Evolutionary conservation across 1,284 basidiomycete genomes (phyloP).

Genomic region (Cutaneotrichosporon mucoides): DNA sequence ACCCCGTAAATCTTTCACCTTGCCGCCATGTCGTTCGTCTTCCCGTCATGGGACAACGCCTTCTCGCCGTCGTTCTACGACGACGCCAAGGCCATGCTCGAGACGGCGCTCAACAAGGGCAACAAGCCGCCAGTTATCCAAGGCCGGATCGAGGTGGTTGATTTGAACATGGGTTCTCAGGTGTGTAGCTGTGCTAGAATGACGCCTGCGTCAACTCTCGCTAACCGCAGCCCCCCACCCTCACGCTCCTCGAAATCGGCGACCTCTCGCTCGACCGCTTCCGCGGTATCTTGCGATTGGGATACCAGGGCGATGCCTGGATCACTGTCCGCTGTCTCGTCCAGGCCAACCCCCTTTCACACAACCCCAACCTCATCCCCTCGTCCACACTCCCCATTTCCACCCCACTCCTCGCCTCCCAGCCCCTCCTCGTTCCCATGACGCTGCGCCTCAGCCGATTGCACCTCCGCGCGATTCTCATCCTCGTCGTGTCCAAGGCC

Average conservation of each 20-base stretch:
- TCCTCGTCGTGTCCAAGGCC: constrained; percentile 91
- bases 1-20: too few relatives aligned
- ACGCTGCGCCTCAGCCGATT: constrained; percentile 92
- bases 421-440: constrained; percentile 96
- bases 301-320: constrained; percentile 93
- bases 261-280: constrained; percentile 95
- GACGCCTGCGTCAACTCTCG: too few relatives aligned
- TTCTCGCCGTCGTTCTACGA: constrained; percentile 94
- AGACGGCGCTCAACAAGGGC: constrained; percentile 92
- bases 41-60: constrained; percentile 79
- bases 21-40: constrained; percentile 99
- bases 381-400: constrained; percentile 66
- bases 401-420: constrained; percentile 79
- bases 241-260: constrained; percentile 96
- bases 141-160: constrained; percentile 94
- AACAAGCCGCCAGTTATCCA: constrained; percentile 97
- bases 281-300: constrained; percentile 92
- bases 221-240: constrained; percentile 90
- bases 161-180: constrained; percentile 96
- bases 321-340: constrained; percentile 95
- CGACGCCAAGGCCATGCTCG: constrained; percentile 89
- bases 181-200: too few relatives aligned
- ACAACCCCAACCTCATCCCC: constrained; percentile 83
- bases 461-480: constrained; percentile 90
- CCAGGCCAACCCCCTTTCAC: constrained; percentile 54